A percentile compares a stretch with the other conserved stretches of the same genome.
Conservation (phyloP, 108 stramenopile species). For the Pseudonitzschia delicatissima region DNA sequence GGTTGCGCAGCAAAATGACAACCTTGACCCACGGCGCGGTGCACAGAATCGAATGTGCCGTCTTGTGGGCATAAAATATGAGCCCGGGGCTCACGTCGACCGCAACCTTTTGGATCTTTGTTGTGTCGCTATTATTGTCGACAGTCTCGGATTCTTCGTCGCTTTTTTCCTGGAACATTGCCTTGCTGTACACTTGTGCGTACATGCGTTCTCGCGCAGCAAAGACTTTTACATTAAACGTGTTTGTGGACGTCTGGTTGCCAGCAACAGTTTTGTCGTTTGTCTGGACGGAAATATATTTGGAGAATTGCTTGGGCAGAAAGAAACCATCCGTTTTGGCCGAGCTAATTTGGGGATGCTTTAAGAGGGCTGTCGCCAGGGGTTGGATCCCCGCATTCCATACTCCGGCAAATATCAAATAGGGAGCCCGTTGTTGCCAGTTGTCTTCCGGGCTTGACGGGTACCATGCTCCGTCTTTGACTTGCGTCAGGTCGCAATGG, state of each 20-base stretch:
- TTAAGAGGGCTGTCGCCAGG: conserved; percentile 12
- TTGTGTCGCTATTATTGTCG: conserved; percentile 6
- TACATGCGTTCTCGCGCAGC: conserved; percentile 31
- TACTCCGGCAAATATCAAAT: conserved; percentile 25
- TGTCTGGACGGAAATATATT: conserved; percentile 2
- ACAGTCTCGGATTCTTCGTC: not conserved
- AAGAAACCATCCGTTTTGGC: conserved; percentile 19
- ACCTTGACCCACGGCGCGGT: conserved; percentile 34
- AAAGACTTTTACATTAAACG: conserved; percentile 20
- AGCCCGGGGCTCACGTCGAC: conserved; percentile 35
- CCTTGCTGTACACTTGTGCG: conserved; percentile 23
- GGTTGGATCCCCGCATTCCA: conserved; percentile 20
- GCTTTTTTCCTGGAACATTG: not conserved
- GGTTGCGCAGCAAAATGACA: conserved; percentile 33
- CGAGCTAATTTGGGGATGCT: conserved; percentile 24
- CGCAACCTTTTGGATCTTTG: conserved; percentile 13
- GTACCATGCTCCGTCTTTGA: conserved; percentile 22
- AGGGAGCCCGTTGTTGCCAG: conserved; percentile 32
- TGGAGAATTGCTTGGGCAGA: conserved; percentile 15
- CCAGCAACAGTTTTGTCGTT: not conserved
- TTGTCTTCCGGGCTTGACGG: conserved; percentile 9
- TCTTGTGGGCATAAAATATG: conserved; percentile 24
- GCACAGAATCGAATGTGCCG: conserved; percentile 25
- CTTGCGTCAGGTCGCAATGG: conserved; percentile 19
- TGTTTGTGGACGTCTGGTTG: not conserved